Percentiles rank a stretch among this genome's conserved stretches.
Conservation (phyloP, 495 filamentous ascomycete genomes). For the Xylaria acuta region DNA sequence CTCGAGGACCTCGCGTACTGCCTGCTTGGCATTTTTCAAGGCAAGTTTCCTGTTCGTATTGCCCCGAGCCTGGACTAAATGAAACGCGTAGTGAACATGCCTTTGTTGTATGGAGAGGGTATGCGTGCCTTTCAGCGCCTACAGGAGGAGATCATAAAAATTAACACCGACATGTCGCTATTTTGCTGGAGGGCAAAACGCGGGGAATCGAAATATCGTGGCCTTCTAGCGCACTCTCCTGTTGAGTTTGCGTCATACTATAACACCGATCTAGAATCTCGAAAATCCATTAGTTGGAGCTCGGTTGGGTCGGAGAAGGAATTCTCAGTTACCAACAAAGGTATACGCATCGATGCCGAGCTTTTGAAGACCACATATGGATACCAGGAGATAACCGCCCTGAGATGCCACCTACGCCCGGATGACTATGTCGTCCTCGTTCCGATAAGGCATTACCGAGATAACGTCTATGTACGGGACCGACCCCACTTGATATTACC, state of each 20-base stretch:
- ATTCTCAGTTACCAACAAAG: slow-evolving; percentile 7
- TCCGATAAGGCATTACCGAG: background rate
- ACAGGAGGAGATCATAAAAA: slow-evolving; percentile 4
- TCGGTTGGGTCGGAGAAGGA: background rate
- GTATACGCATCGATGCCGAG: slow-evolving; percentile 8
- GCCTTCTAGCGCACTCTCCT: slow-evolving; percentile 5
- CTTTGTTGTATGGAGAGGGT: slow-evolving; percentile 13
- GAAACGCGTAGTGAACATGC: slow-evolving; percentile 2
- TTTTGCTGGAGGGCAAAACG: background rate
- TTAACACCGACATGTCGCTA: slow-evolving; percentile 6
- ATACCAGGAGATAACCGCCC: background rate
- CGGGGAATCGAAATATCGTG: background rate
- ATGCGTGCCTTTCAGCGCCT: background rate
- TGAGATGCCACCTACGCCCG: background rate
- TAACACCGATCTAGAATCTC: background rate
- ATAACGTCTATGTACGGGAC: background rate
- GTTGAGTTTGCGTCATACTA: background rate
- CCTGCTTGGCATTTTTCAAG: slow-evolving; percentile 32
- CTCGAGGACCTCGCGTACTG: slow-evolving; percentile 37
- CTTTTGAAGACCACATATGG: background rate
- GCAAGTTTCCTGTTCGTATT: background rate
- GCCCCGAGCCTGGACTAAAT: background rate
- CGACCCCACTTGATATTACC: background rate
- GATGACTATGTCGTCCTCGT: background rate
- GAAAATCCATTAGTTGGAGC: background rate